Base-by-base conservation (phyloP, 2,329 filamentous ascomycete genomes). In the Reticulascus tulasneorum region DNA sequence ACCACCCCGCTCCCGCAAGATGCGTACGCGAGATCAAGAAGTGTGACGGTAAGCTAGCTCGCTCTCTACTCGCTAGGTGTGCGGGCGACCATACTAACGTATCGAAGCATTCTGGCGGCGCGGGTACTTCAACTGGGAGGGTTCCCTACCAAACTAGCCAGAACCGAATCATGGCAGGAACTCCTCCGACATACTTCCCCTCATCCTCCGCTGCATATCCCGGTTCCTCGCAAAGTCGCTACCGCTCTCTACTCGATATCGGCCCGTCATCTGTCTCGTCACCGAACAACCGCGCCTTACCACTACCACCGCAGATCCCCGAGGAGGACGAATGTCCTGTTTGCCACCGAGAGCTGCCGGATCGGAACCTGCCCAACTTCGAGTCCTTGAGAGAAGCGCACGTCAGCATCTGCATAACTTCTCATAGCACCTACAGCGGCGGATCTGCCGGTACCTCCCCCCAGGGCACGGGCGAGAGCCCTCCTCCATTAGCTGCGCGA, bases 281-380 rank as follows among this genome's bases (percentile, higher is more conserved):
- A 3, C 58, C 60, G 5, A 51, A 56, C 13, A 64, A 57, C 24
- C 64, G 60, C 17, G 62, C 58, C 19, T 51, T 60, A 23, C 66
- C 62, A 1, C 66, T 62, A 3, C 66, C 62, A 5, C 69, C 64
- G 2, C 75, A 73, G 37, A 69, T 75, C 50, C 67, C 71, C 6
- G 86, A 90, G 54, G 85, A 89, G 52, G 85, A 90, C 53, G 82
- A 87, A 50, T 91, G 86, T 44, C 85, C 85, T 1, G 75, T 90
- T 28, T 91, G 86, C 49, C 84, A 86, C 51, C 62, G 68, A 23
- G 83, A 88, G 58, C 68, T 89, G 4, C 84, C 85, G 1, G 72
- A 77, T 3, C 65, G 67, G 13, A 57, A 55, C 5, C 63, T 81
- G 3, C 56, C 69, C 3, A 69, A 79, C 42, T 76, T 63, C 37